Conservation (phyloP, 73 alveolate species). For the Uronychia binucleata region DNA sequence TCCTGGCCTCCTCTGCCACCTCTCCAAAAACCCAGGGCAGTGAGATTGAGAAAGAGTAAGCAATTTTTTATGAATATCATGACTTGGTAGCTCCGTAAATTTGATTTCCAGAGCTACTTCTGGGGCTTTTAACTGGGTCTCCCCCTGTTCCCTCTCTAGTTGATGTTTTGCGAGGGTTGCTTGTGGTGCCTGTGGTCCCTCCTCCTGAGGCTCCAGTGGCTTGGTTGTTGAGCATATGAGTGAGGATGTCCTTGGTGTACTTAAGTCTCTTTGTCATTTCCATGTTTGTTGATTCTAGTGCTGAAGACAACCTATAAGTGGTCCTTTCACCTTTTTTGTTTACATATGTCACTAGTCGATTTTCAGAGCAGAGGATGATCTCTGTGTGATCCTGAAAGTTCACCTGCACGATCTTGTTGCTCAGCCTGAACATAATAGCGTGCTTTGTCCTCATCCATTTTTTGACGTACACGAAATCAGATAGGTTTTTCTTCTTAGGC, state of each 20-base stretch:
- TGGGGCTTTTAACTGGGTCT: too few species aligned
- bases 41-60: too few species aligned
- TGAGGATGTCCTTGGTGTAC: background rate
- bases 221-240: background rate
- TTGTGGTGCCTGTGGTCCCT: too few species aligned
- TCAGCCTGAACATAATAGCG: constrained; percentile 85
- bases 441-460: constrained; percentile 92
- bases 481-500: too few species aligned
- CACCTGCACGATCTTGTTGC: constrained; percentile 85
- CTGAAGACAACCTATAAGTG: constrained; percentile 69
- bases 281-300: constrained; percentile 70
- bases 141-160: too few species aligned
- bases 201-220: too few species aligned
- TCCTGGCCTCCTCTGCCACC: too few species aligned
- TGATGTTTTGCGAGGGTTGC: too few species aligned
- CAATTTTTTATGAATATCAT: too few species aligned
- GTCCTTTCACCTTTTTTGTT: constrained; percentile 79
- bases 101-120: too few species aligned
- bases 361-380: constrained; percentile 72
- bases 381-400: constrained; percentile 87
- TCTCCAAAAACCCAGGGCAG: too few species aligned
- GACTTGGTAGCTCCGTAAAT: too few species aligned
- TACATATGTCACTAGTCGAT: constrained; percentile 74
- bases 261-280: constrained; percentile 65
- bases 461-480: constrained; percentile 69